phyloP scores from a whole-genome alignment of 1,284 basidiomycete species.

The Heterobasidion parviporum region DNA sequence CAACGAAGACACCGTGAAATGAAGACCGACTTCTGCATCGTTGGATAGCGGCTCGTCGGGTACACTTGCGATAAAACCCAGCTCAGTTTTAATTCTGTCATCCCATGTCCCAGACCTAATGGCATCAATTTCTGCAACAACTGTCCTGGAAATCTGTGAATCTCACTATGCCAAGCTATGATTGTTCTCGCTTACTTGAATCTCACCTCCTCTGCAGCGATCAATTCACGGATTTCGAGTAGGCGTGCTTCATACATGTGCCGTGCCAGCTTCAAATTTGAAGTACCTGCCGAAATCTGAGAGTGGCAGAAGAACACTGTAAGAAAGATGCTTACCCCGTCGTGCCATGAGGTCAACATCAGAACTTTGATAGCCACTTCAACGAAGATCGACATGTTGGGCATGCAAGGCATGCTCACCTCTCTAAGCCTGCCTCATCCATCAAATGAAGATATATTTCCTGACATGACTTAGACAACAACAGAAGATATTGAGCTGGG shows the following conservation, averaged over 20 bases:
- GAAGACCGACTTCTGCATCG: not conserved
- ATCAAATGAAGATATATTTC: conserved; percentile 60
- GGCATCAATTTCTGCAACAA: conserved; percentile 64
- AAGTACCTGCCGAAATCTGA: conserved; percentile 25
- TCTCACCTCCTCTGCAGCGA: conserved; percentile 61
- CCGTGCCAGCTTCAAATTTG: conserved; percentile 64
- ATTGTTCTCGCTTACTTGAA: conserved; percentile 55
- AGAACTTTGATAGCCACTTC: conserved; percentile 21
- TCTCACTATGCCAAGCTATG: not conserved
- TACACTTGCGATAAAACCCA: conserved; percentile 18
- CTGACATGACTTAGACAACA: conserved; percentile 51
- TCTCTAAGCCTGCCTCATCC: conserved; percentile 56
- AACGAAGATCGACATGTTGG: not conserved
- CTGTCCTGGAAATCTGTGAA: conserved; percentile 26
- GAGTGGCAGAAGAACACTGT: conserved; percentile 7
- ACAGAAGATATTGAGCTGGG: conserved; percentile 12
- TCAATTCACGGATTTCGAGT: conserved; percentile 60
- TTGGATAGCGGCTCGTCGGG: not conserved
- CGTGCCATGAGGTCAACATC: conserved; percentile 32
- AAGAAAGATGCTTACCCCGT: conserved; percentile 16
- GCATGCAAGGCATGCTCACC: conserved; percentile 34
- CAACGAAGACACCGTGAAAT: too few species aligned
- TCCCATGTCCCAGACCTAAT: conserved; percentile 69
- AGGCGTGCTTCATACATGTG: conserved; percentile 65
- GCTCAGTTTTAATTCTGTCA: conserved; percentile 36